Percentiles rank a stretch among this genome's conserved stretches.
These are phyloP conservation scores for Globisporangium splendens DNA, from an alignment of 352 stramenopile genomes.

Conservation along the genomic window DNA sequence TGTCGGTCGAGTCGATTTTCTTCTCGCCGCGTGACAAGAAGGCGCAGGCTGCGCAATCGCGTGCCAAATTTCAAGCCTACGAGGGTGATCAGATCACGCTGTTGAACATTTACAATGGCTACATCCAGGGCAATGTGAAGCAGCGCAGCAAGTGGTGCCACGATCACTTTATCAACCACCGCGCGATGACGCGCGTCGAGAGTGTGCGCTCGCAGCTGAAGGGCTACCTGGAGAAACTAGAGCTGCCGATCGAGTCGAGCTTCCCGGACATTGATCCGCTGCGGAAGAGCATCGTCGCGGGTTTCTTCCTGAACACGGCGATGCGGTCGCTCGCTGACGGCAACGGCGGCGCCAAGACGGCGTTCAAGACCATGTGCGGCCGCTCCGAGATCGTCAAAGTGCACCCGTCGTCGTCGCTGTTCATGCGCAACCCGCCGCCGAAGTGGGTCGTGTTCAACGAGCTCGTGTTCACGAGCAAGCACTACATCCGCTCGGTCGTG, in stretches of 20 bases:
- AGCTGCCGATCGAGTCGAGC: conserved; percentile 59
- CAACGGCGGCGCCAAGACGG: conserved; percentile 61
- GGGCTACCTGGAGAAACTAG: conserved; percentile 70
- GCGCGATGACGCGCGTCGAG: conserved; percentile 82
- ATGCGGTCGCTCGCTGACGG: conserved; percentile 81
- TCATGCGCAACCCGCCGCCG: conserved; percentile 84
- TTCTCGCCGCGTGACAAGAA: conserved; percentile 85
- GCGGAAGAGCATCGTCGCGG: conserved; percentile 83
- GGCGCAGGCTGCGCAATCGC: conserved; percentile 71
- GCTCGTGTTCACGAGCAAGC: conserved; percentile 89
- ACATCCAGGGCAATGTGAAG: conserved; percentile 64
- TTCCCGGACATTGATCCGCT: conserved; percentile 82
- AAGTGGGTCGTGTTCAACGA: conserved; percentile 90
- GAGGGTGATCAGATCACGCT: conserved; percentile 86
- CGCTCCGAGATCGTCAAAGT: conserved; percentile 84
- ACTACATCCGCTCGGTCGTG: conserved; percentile 87
- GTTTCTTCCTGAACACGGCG: conserved; percentile 87
- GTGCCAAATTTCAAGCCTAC: conserved; percentile 72
- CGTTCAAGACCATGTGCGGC: conserved; percentile 85
- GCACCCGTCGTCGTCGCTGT: conserved; percentile 85
- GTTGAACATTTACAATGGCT: conserved; percentile 80
- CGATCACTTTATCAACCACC: conserved; percentile 85
- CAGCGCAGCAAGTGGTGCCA: conserved; percentile 85
- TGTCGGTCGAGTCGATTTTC: conserved; percentile 89
- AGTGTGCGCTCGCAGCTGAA: conserved; percentile 72